Base-by-base conservation (phyloP, 2,329 filamentous ascomycete species). In the Neonectria faginata region DNA sequence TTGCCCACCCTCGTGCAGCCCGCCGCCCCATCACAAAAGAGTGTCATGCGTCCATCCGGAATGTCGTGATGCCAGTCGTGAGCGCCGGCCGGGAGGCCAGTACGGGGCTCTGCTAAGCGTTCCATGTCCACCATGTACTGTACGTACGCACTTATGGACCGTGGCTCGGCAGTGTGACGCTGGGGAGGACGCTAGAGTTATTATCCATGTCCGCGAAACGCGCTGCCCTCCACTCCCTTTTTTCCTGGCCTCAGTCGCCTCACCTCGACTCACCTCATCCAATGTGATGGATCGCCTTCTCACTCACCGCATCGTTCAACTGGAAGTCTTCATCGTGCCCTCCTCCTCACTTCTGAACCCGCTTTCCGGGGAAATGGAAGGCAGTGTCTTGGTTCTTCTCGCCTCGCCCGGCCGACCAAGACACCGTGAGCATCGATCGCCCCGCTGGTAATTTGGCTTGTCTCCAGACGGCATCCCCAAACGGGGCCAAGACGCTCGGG, bases 21-120 rank as follows among this genome's bases (percentile, higher is more conserved):
- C 60, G 60, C 62, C 56, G 60, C 66, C 62, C 51, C 65, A 54
- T 44, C 45, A 60, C 29, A 44, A 65, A 42, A 58, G 57, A 41
- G 66, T 73, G 67, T 68, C 68, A 72, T 72, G 69, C 59, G 61
- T 70, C 66, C 54, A 60, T 66, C 57, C 53, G 57, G 61, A 63
- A 61, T 66, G 54, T 54, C 48, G 41, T 36, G 31, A 44, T 29
- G 51, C 29, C 50, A n/a, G 36, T 39, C 16, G 36, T n/a, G 36
- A 39, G 36, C 25, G 36, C 36, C 36, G 36, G 36, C 11, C 36
- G 36, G 36, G 36, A 39, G 14, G 36, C 36, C 36, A n/a, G 33
- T 29, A 48, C 41, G 54, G 54, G 27, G 54, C 29, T 45, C 42
- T n/a, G 10, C 27, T 29, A 29, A 50, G 25, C 47, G 25, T 50